These are phyloP conservation scores for Penicillium lagena DNA, from an alignment of 495 filamentous ascomycete genomes.

Conservation along the genomic window DNA sequence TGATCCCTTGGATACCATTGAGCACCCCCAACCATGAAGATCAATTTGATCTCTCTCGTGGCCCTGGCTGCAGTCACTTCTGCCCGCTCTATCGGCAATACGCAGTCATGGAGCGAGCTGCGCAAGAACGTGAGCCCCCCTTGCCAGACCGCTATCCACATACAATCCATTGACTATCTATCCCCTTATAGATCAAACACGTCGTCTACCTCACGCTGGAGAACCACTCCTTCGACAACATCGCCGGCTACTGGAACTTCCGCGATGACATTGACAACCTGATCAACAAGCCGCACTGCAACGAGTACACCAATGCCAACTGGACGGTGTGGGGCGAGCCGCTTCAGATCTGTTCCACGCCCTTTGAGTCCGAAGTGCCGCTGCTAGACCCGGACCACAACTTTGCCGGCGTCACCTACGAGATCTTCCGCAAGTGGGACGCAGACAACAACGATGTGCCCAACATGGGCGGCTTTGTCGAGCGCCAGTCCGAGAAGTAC, in stretches of 20 bases:
- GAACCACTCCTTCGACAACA: conserved; percentile 43
- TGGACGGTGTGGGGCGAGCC: conserved; percentile 37
- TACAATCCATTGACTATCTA: not conserved
- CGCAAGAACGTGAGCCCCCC: conserved; percentile 20
- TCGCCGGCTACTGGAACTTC: conserved; percentile 38
- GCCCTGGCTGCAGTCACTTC: conserved; percentile 10
- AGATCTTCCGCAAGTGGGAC: conserved; percentile 38
- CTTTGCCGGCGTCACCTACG: conserved; percentile 33
- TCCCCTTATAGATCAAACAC: conserved; percentile 31
- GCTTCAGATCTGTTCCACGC: conserved; percentile 31
- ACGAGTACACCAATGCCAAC: conserved; percentile 37
- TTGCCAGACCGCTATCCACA: not conserved
- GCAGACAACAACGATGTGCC: conserved; percentile 27
- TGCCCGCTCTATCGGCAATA: conserved; percentile 9
- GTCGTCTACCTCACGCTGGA: conserved; percentile 39
- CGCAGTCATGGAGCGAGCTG: conserved; percentile 17
- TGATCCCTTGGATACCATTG: not conserved
- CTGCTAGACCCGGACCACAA: conserved; percentile 34
- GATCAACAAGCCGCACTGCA: conserved; percentile 28
- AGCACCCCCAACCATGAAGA: conserved; percentile 13
- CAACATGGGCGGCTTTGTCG: conserved; percentile 37
- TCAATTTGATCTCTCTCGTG: conserved; percentile 4
- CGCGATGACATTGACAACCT: conserved; percentile 35
- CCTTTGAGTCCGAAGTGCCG: conserved; percentile 34
- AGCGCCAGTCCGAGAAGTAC: conserved; percentile 38